Base-by-base conservation (phyloP, 2,329 filamentous ascomycete genomes). In the Fragosphaeria purpurea region DNA sequence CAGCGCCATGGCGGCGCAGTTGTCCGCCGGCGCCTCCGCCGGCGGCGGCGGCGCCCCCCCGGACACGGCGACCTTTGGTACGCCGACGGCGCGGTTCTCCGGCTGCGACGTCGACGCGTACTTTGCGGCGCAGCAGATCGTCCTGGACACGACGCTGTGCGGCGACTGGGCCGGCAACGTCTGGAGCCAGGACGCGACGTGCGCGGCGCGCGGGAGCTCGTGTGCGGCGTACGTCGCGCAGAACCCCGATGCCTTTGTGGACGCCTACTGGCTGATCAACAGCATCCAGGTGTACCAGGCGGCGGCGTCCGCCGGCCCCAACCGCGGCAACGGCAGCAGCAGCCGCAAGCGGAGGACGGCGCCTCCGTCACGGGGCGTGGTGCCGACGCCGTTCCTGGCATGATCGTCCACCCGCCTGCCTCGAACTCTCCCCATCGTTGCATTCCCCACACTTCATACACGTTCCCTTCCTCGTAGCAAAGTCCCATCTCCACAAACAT, bases 131-230 rank as follows among this genome's bases (percentile, higher is more conserved):
- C 77, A 95, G 70, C 78, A 83, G 59, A 81, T 96, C 56, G 78
- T 91, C 56, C 83, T 93, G 65, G 81, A 91, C 67, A 93, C 83
- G 1, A 86, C 85, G 6, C 88, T 95, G 65, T 96, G 90, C 66
- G 90, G 90, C 22, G 79, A 85, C 61, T 95, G 89, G 89, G 89
- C 89, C 7, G 87, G 87, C 31, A 63, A 70, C 41, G 79, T 82
- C 37, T 95, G 85, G 83, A 60, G 61, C 46, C 61, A 64, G 35
- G 74, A 82, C 53, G 55, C 66, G 5, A 73, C 76, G 42, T 90
- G 86, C 65, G 67, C 74, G 1, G 67, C 74, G 41, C 71, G 79
- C 57, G 85, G 80, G 0, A 55, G 67, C 40, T 82, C 80, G 1
- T 95, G 90, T 70, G 63, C 82, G 33, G 77, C 80, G 31, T 95